These are phyloP conservation scores for Plasmodium malariae DNA, from an alignment of 169 alveolate genomes.

Conservation along the genomic window DNA sequence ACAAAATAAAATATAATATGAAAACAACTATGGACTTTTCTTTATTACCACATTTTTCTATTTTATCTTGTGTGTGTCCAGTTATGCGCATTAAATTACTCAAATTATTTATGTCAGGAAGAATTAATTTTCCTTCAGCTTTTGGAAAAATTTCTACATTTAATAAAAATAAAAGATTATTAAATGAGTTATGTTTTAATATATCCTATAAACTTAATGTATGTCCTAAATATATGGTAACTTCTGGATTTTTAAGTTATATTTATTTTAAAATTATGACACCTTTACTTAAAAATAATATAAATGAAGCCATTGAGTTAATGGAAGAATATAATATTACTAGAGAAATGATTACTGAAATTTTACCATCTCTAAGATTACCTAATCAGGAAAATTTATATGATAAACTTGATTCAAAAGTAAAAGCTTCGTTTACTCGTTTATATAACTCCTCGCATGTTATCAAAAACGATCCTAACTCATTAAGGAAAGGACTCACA, in stretches of 20 bases:
- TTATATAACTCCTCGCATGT: conserved; percentile 67
- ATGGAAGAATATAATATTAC: conserved; percentile 80
- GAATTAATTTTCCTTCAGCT: conserved; percentile 93
- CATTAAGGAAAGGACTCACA: conserved; percentile 32
- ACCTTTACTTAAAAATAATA: conserved; percentile 63
- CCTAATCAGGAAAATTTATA: conserved; percentile 84
- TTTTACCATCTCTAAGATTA: conserved; percentile 77
- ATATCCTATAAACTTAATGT: conserved; percentile 59
- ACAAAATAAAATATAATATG: conserved; percentile 86
- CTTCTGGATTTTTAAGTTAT: conserved; percentile 62
- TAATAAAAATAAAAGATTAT: conserved; percentile 91
- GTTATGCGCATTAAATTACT: conserved; percentile 79
- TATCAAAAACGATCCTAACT: conserved; percentile 62
- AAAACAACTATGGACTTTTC: conserved; percentile 91
- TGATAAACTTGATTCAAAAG: conserved; percentile 79
- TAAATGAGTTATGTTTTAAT: conserved; percentile 83
- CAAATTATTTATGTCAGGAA: conserved; percentile 82
- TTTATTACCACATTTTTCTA: conserved; percentile 89
- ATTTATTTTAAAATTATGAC: conserved; percentile 78
- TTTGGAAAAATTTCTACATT: conserved; percentile 94
- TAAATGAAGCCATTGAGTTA: conserved; percentile 75
- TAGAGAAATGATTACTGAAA: conserved; percentile 82
- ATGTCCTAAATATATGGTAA: conserved; percentile 58
- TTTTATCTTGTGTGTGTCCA: conserved; percentile 89
- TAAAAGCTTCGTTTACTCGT: conserved; percentile 81